A percentile compares a stretch with the other conserved stretches of the same genome.
Conservation (phyloP, 106 monocot genomes). For the Phalaenopsis aphrodite region DNA sequence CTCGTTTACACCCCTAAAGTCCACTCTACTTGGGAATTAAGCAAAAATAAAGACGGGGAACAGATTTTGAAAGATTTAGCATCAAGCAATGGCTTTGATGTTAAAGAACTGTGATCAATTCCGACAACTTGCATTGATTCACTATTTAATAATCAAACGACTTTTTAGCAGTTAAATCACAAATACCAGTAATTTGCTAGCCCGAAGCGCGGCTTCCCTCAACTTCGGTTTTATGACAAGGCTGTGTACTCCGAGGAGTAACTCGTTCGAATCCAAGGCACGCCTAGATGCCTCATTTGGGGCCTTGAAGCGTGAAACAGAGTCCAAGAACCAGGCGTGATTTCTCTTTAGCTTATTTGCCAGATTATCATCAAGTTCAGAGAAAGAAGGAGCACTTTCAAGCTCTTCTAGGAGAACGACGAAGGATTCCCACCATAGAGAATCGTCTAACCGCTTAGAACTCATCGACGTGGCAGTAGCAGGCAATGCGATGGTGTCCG, state of each 20-base stretch:
- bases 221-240: constrained; percentile 42
- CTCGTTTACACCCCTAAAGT: too few species aligned
- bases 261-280: constrained; percentile 47
- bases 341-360: constrained; percentile 57
- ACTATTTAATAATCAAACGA: neutral
- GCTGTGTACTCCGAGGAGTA: constrained; percentile 37
- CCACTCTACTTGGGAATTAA: too few species aligned
- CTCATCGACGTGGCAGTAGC: constrained; percentile 8
- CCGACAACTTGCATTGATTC: neutral
- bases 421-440: constrained; percentile 85
- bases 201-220: constrained; percentile 51
- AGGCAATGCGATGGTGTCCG: constrained; percentile 14
- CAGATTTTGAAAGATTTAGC: too few species aligned
- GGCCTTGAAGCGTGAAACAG: constrained; percentile 48
- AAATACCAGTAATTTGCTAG: constrained; percentile 63
- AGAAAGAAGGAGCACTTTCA: constrained; percentile 35
- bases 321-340: constrained; percentile 60
- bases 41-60: too few species aligned
- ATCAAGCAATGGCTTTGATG: neutral
- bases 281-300: constrained; percentile 48
- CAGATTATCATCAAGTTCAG: constrained; percentile 34
- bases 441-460: constrained; percentile 36
- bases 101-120: neutral
- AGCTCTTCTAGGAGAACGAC: constrained; percentile 63
- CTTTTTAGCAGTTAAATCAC: neutral